Evolutionary conservation across 1,139 yeast species (phyloP).

Genomic region (Geotrichum restrictum): DNA sequence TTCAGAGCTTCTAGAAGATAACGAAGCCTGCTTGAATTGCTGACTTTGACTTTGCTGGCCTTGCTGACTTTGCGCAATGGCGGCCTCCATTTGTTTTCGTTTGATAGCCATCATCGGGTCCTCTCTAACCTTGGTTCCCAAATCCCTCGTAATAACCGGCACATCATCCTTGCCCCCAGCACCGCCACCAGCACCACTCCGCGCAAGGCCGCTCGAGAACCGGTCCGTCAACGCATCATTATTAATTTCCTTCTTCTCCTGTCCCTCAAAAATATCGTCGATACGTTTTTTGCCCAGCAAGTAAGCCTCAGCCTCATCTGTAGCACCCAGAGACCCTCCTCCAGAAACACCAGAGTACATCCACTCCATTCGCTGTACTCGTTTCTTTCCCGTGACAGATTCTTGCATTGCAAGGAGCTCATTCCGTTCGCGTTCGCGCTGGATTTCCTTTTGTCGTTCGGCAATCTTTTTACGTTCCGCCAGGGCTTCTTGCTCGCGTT

Average conservation of each 20-base stretch:
- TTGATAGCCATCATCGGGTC: constrained; percentile 57
- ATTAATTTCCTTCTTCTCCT: constrained; percentile 24
- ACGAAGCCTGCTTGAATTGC: neutral
- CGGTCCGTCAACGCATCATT: constrained; percentile 24
- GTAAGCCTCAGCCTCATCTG: constrained; percentile 45
- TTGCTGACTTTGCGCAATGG: constrained; percentile 22
- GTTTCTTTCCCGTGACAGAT: constrained; percentile 44
- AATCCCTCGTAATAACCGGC: constrained; percentile 26
- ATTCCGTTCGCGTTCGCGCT: constrained; percentile 58
- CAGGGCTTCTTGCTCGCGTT: constrained; percentile 71
- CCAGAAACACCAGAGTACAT: constrained; percentile 62
- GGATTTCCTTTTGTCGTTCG: constrained; percentile 61
- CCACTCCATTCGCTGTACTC: constrained; percentile 65
- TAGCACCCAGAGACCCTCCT: constrained; percentile 22
- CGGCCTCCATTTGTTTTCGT: constrained; percentile 41
- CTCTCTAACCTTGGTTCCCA: constrained; percentile 37
- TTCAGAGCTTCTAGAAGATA: neutral
- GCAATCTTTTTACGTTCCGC: constrained; percentile 65
- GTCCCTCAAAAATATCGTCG: constrained; percentile 34
- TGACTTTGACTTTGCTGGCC: constrained; percentile 12
- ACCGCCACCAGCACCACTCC: too few species aligned
- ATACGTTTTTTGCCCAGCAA: constrained; percentile 50
- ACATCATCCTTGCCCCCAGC: constrained; percentile 24
- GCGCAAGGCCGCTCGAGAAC: constrained; percentile 22
- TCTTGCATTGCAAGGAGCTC: constrained; percentile 56